Conservation (phyloP, 2,329 filamentous ascomycete species). For the Tolypocladium tundrense region DNA sequence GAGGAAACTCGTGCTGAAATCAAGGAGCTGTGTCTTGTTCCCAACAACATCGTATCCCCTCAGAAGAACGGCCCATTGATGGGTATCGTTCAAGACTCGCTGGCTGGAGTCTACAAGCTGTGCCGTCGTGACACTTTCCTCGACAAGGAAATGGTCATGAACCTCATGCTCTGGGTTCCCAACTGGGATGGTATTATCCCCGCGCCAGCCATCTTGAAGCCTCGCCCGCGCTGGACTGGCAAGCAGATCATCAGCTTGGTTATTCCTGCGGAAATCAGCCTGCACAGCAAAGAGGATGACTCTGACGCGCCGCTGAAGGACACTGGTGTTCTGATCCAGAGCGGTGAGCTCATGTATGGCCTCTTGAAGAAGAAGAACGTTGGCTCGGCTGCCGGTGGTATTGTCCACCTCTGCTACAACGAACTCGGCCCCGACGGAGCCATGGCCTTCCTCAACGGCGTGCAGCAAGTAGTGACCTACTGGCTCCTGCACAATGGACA, state of each 20-base stretch:
- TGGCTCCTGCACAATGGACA: slow-evolving; percentile 95
- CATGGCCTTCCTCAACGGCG: slow-evolving; percentile 92
- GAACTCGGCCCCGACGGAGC: slow-evolving; percentile 78
- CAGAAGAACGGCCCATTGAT: slow-evolving; percentile 95
- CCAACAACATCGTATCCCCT: slow-evolving; percentile 94
- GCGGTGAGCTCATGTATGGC: slow-evolving; percentile 83
- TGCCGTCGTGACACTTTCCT: slow-evolving; percentile 88
- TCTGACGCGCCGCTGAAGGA: slow-evolving; percentile 59
- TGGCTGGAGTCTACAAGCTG: slow-evolving; percentile 95
- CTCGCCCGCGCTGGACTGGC: slow-evolving; percentile 87
- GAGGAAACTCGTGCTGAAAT: slow-evolving; percentile 95
- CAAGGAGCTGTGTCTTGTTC: slow-evolving; percentile 92
- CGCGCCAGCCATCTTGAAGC: slow-evolving; percentile 86
- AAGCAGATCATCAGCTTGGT: slow-evolving; percentile 96
- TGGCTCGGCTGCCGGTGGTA: slow-evolving; percentile 79
- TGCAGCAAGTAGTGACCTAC: slow-evolving; percentile 90
- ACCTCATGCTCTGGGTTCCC: slow-evolving; percentile 93
- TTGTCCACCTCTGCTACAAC: slow-evolving; percentile 94
- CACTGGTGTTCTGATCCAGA: slow-evolving; percentile 71
- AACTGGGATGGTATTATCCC: slow-evolving; percentile 96
- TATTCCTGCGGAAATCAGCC: slow-evolving; percentile 77
- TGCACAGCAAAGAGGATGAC: slow-evolving; percentile 54
- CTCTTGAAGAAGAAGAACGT: slow-evolving; percentile 89
- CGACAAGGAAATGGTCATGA: slow-evolving; percentile 87
- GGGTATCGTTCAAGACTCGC: slow-evolving; percentile 98